Evolutionary conservation across 345 rosid genomes (phyloP).

Genomic region (Turnera subulata): DNA sequence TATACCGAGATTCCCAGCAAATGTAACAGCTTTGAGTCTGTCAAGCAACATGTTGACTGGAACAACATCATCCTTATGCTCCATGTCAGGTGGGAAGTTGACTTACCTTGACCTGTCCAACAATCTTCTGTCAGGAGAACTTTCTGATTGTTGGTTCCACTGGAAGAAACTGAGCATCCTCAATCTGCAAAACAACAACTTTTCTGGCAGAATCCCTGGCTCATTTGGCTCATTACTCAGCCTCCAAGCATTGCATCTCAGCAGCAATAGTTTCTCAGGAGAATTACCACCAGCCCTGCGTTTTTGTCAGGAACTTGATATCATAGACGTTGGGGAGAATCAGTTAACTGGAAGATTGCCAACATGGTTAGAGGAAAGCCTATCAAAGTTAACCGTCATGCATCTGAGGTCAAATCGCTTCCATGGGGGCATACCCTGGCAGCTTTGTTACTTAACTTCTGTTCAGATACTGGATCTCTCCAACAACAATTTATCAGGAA

Average conservation of each 20-base stretch:
- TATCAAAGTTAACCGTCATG: not conserved
- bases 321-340: not conserved
- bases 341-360: not conserved
- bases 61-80: conserved; percentile 11
- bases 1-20: conserved; percentile 15
- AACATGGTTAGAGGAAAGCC: conserved; percentile 1
- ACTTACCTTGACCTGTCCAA: conserved; percentile 14
- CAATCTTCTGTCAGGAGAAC: conserved; percentile 8
- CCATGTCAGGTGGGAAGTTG: not conserved
- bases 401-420: conserved; percentile 1
- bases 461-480: conserved; percentile 21
- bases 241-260: conserved; percentile 17
- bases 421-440: conserved; percentile 10
- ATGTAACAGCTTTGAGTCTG: conserved; percentile 11
- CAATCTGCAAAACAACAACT: conserved; percentile 19
- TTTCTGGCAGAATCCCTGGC: conserved; percentile 20
- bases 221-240: conserved; percentile 4
- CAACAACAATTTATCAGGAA: conserved; percentile 12
- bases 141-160: conserved; percentile 9
- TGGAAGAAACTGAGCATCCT: conserved; percentile 2
- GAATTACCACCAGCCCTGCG: not conserved
- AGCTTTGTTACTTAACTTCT: conserved; percentile 5
- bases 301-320: too few relatives aligned
- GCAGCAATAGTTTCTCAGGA: conserved; percentile 5
- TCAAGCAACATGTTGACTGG: conserved; percentile 25